These are phyloP conservation scores for Pulveroboletus sp. DNA, from an alignment of 768 basidiomycete genomes.

Conservation along the genomic window DNA sequence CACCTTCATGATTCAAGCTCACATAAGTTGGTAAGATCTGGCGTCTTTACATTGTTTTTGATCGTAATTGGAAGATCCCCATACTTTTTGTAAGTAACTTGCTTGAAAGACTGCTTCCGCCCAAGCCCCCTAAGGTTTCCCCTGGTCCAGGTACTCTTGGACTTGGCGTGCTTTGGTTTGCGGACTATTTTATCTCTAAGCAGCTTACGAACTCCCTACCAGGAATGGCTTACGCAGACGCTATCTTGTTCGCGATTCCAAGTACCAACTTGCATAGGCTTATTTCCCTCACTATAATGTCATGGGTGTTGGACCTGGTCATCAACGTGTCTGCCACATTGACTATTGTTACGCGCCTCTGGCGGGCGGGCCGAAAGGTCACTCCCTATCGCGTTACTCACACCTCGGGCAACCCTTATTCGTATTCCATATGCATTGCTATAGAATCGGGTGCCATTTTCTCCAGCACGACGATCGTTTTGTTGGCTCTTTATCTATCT, in stretches of 20 bases:
- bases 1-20: neutral
- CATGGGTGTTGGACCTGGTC: constrained; percentile 20
- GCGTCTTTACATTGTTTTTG: constrained; percentile 22
- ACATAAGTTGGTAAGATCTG: constrained; percentile 10
- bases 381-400: constrained; percentile 2
- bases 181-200: neutral
- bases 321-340: constrained; percentile 20
- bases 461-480: constrained; percentile 12
- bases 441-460: constrained; percentile 21
- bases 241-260: constrained; percentile 10
- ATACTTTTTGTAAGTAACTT: constrained; percentile 14
- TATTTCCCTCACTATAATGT: constrained; percentile 7
- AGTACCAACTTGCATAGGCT: constrained; percentile 1
- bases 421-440: constrained; percentile 15
- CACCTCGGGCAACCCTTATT: constrained; percentile 7
- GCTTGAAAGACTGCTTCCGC: neutral
- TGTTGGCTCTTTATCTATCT: constrained; percentile 12
- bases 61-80: constrained; percentile 17
- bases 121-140: neutral
- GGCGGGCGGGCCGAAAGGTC: constrained; percentile 14
- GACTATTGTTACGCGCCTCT: constrained; percentile 18
- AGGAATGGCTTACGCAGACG: constrained; percentile 9
- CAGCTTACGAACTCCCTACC: neutral
- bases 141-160: constrained; percentile 15
- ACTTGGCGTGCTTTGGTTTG: constrained; percentile 18